These are phyloP conservation scores for Serendipita indica DNA, from an alignment of 768 basidiomycete genomes.

Conservation along the genomic window DNA sequence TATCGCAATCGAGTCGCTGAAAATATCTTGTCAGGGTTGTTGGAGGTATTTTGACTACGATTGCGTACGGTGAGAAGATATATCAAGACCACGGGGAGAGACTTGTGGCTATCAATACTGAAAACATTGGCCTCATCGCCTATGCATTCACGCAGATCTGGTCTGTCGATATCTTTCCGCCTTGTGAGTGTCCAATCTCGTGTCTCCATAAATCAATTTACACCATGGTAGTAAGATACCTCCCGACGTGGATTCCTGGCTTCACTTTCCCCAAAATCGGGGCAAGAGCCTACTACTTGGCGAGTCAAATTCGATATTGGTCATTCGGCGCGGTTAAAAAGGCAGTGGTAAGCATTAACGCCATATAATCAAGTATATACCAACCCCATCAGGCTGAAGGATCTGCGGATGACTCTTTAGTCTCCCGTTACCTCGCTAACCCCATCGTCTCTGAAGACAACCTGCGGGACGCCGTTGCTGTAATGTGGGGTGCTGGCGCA, in stretches of 20 bases:
- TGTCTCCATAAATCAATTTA: neutral
- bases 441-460: neutral
- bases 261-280: conserved; percentile 40
- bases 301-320: neutral
- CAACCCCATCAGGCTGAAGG: neutral
- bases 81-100: neutral
- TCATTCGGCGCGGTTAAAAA: neutral
- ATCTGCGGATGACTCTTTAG: neutral
- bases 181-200: neutral
- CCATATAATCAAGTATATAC: neutral
- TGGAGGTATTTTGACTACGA: too few relatives aligned
- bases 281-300: neutral
- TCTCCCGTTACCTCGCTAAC: neutral
- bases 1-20: too few relatives aligned
- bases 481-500: neutral
- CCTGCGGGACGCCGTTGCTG: neutral
- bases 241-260: conserved; percentile 57
- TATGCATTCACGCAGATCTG: neutral
- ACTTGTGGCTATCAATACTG: neutral
- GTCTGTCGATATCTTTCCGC: neutral
- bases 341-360: conserved; percentile 1
- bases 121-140: neutral
- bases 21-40: too few relatives aligned
- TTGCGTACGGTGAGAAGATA: neutral
- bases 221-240: conserved; percentile 24